Evolutionary conservation across 345 rosid species (phyloP).

Genomic region (Heritiera littoralis): DNA sequence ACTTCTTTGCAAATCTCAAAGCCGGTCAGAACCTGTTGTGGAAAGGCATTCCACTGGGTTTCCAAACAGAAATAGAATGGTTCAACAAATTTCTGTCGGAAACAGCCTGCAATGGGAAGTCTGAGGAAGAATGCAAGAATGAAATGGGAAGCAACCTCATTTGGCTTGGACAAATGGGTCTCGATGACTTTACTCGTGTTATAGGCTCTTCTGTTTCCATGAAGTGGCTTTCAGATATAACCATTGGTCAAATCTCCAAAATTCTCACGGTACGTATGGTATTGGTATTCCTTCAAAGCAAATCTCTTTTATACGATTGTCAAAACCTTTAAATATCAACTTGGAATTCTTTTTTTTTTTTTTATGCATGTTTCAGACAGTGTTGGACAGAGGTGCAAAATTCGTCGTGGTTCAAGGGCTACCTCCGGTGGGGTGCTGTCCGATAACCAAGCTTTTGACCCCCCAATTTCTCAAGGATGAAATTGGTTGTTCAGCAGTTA

Average conservation of each 20-base stretch:
- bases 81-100: conserved; percentile 24
- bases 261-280: conserved; percentile 33
- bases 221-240: conserved; percentile 24
- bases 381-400: conserved; percentile 43
- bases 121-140: conserved; percentile 11
- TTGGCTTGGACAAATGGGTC: conserved; percentile 52
- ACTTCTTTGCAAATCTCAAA: conserved; percentile 13
- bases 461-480: conserved; percentile 27
- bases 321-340: background rate
- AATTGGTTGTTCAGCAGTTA: conserved; percentile 32
- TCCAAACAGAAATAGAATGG: conserved; percentile 43
- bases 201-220: conserved; percentile 24
- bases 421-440: conserved; percentile 51
- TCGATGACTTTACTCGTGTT: conserved; percentile 42
- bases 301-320: background rate
- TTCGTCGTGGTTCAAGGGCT: conserved; percentile 48
- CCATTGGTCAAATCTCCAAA: conserved; percentile 27
- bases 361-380: conserved; percentile 27
- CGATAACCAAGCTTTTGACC: conserved; percentile 21
- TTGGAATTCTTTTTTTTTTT: background rate
- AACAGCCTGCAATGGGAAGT: conserved; percentile 20
- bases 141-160: conserved; percentile 29
- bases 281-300: background rate
- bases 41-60: conserved; percentile 29
- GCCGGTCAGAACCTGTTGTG: conserved; percentile 22